Conservation (phyloP, 2,329 filamentous ascomycete genomes). For the Blastomyces silverae region DNA sequence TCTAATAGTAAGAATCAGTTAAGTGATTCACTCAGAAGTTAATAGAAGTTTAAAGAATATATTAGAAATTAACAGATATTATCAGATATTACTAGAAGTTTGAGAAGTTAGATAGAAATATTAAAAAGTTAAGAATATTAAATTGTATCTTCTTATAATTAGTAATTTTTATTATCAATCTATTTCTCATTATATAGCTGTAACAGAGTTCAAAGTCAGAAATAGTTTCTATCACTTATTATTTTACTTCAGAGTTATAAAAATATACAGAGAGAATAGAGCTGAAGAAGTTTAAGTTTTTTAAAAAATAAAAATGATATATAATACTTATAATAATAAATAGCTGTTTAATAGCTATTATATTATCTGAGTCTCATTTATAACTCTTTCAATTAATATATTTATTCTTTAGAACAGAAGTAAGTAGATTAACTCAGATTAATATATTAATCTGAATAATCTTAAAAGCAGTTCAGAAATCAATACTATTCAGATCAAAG, state of each 20-base stretch:
- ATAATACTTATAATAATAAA: not conserved
- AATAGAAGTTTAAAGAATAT: not conserved
- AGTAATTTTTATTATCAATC: not conserved
- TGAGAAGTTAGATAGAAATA: not conserved
- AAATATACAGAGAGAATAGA: not conserved
- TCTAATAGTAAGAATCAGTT: not conserved
- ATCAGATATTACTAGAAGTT: not conserved
- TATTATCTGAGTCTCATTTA: not conserved
- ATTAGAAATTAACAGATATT: not conserved
- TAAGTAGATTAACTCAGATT: not conserved
- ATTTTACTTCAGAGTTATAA: not conserved
- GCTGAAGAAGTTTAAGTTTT: not conserved
- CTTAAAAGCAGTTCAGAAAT: not conserved
- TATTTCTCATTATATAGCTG: not conserved
- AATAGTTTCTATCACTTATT: not conserved
- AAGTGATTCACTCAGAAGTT: not conserved
- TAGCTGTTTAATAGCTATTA: not conserved
- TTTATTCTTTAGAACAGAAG: not conserved
- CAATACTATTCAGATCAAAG: not conserved
- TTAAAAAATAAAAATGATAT: not conserved
- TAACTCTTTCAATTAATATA: not conserved
- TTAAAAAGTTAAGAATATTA: not conserved
- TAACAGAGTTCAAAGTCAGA: not conserved
- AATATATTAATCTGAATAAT: not conserved
- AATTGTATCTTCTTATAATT: not conserved